These are phyloP conservation scores for Tremella fuciformis DNA, from an alignment of 768 basidiomycete species.

Conservation along the genomic window DNA sequence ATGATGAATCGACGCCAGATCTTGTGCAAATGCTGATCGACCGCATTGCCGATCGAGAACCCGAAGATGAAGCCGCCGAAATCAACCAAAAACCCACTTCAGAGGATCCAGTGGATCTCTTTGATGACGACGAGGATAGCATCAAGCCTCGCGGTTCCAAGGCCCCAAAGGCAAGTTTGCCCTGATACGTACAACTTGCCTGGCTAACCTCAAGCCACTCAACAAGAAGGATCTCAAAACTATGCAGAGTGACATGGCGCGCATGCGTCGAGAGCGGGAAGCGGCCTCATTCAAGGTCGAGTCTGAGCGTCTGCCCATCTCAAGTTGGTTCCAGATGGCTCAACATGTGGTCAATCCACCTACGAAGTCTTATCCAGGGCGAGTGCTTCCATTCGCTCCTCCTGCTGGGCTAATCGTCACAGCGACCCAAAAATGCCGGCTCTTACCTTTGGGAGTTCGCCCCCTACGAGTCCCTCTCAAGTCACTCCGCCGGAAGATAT, in stretches of 20 bases:
- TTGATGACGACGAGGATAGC: slow-evolving; percentile 1
- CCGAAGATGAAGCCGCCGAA: background rate
- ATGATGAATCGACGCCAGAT: background rate
- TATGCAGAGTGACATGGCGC: slow-evolving; percentile 26
- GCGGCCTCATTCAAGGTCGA: slow-evolving; percentile 15
- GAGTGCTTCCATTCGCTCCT: background rate
- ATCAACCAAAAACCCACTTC: background rate
- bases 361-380: background rate
- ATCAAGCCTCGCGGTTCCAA: background rate
- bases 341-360: slow-evolving; percentile 5
- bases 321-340: slow-evolving; percentile 13
- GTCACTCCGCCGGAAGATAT: slow-evolving; percentile 16
- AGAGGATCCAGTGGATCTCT: slow-evolving; percentile 1
- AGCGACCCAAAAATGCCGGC: slow-evolving; percentile 11
- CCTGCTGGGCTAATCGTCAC: background rate
- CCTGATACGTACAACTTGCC: background rate
- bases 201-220: slow-evolving; percentile 13
- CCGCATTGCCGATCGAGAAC: background rate
- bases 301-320: slow-evolving; percentile 20
- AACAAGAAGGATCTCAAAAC: slow-evolving; percentile 29
- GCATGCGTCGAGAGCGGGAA: slow-evolving; percentile 23
- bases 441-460: slow-evolving; percentile 12
- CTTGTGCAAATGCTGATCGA: background rate
- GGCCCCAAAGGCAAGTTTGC: background rate
- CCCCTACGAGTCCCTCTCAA: slow-evolving; percentile 8